Conservation (phyloP, 2,329 filamentous ascomycete genomes). For the Cladosporium cucumerinum region DNA sequence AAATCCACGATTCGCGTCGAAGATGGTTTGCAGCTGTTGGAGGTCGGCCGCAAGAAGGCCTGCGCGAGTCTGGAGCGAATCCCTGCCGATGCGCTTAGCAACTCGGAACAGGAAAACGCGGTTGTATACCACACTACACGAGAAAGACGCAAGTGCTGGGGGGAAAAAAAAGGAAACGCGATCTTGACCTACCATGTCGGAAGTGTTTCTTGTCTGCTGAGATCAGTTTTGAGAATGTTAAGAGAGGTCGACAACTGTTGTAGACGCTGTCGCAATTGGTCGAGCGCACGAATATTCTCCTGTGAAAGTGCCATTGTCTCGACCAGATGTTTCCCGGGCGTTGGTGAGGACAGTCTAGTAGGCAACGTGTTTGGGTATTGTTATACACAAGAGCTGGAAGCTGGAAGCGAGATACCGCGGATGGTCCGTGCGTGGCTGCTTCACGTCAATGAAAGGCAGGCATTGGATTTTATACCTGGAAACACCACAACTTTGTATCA, state of each 20-base stretch:
- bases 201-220: constrained; percentile 31
- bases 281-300: constrained; percentile 31
- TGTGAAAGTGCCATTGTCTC: constrained; percentile 19
- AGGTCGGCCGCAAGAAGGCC: constrained; percentile 10
- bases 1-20: constrained; percentile 63
- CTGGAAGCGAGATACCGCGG: neutral
- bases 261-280: constrained; percentile 34
- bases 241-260: constrained; percentile 30
- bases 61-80: constrained; percentile 12
- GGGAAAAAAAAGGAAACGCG: neutral
- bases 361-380: neutral
- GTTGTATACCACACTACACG: neutral
- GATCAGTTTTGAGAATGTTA: constrained; percentile 25
- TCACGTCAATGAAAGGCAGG: neutral
- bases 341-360: neutral
- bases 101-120: neutral
- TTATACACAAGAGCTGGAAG: neutral
- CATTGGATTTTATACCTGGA: neutral
- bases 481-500: neutral
- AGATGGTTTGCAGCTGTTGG: constrained; percentile 24
- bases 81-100: constrained; percentile 12
- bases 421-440: neutral
- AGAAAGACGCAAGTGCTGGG: neutral
- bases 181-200: constrained; percentile 34
- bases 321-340: neutral